Percentiles rank a stretch among this genome's conserved stretches.
Evolutionary conservation across 2,329 filamentous ascomycete species (phyloP).

Genomic region (Meredithiella fracta): DNA sequence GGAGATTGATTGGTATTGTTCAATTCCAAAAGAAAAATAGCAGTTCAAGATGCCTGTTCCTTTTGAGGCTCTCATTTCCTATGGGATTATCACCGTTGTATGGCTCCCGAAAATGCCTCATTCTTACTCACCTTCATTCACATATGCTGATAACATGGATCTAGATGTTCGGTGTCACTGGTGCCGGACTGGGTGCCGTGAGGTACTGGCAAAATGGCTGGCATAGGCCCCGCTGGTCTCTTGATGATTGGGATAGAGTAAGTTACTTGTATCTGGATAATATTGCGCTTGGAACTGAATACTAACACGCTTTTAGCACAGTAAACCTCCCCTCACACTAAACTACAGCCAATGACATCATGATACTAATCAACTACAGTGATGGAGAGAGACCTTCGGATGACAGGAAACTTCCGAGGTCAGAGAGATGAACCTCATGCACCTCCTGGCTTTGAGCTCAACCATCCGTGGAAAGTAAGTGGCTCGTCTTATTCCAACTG

Average conservation of each 20-base stretch:
- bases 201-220: constrained; percentile 42
- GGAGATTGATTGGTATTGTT: no score
- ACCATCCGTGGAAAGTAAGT: constrained; percentile 47
- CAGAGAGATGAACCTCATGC: constrained; percentile 39
- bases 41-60: constrained; percentile 40
- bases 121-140: background rate
- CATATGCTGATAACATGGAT: constrained; percentile 18
- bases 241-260: constrained; percentile 49
- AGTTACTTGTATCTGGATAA: constrained; percentile 16
- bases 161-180: constrained; percentile 48
- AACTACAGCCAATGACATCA: background rate
- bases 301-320: constrained; percentile 33
- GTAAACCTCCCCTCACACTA: constrained; percentile 21
- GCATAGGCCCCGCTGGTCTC: constrained; percentile 41
- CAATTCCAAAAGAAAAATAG: no score
- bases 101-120: constrained; percentile 19
- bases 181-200: constrained; percentile 40
- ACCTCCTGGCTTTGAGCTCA: constrained; percentile 43
- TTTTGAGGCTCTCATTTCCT: constrained; percentile 47
- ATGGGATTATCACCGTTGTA: constrained; percentile 47
- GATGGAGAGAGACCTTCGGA: constrained; percentile 47
- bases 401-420: constrained; percentile 42
- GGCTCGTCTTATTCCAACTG: background rate
- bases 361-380: constrained; percentile 25
- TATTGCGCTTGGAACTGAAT: background rate